A percentile compares a stretch with the other conserved stretches of the same genome.
phyloP scores from a whole-genome alignment of 768 basidiomycete species.

The Mycena galopus region DNA sequence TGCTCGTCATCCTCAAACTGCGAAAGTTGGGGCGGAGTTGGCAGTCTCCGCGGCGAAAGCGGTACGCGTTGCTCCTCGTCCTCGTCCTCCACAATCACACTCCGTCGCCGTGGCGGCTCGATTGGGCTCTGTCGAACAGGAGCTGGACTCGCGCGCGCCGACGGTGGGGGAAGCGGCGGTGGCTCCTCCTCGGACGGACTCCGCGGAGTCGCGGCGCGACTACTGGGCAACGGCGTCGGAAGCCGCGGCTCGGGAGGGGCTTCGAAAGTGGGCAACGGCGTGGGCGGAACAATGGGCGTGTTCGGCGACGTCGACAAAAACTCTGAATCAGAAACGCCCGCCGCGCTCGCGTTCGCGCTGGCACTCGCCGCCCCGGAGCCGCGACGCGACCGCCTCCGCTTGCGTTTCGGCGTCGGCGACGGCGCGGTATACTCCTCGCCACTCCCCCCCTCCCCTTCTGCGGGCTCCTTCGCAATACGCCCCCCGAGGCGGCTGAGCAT shows the following conservation, averaged over 20 bases:
- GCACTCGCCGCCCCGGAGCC: slow-evolving; percentile 44
- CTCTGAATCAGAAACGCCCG: slow-evolving; percentile 67
- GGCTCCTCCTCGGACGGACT: slow-evolving; percentile 42
- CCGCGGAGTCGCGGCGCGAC: slow-evolving; percentile 51
- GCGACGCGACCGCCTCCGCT: slow-evolving; percentile 68
- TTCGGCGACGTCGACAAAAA: slow-evolving; percentile 65
- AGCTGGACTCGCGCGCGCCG: slow-evolving; percentile 32
- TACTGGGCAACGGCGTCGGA: slow-evolving; percentile 59
- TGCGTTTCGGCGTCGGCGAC: slow-evolving; percentile 66
- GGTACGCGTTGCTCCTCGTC: slow-evolving; percentile 73
- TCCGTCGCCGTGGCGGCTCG: slow-evolving; percentile 62
- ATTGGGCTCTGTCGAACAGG: slow-evolving; percentile 34
- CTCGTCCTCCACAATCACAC: slow-evolving; percentile 78
- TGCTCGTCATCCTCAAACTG: slow-evolving; percentile 76
- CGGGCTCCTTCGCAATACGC: slow-evolving; percentile 65
- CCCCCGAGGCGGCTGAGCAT: slow-evolving; percentile 76
- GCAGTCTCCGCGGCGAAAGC: slow-evolving; percentile 55
- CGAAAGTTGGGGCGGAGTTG: slow-evolving; percentile 56
- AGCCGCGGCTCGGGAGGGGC: slow-evolving; percentile 54
- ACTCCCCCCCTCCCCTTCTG: slow-evolving; percentile 68
- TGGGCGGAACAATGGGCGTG: slow-evolving; percentile 69
- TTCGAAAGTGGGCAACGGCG: slow-evolving; percentile 62
- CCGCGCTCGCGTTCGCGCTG: slow-evolving; percentile 52
- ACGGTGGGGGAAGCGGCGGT: not conserved
- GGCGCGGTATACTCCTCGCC: slow-evolving; percentile 66